Evolutionary conservation across 441 rosid species (phyloP).

Genomic region (Gossypium trilobum): DNA sequence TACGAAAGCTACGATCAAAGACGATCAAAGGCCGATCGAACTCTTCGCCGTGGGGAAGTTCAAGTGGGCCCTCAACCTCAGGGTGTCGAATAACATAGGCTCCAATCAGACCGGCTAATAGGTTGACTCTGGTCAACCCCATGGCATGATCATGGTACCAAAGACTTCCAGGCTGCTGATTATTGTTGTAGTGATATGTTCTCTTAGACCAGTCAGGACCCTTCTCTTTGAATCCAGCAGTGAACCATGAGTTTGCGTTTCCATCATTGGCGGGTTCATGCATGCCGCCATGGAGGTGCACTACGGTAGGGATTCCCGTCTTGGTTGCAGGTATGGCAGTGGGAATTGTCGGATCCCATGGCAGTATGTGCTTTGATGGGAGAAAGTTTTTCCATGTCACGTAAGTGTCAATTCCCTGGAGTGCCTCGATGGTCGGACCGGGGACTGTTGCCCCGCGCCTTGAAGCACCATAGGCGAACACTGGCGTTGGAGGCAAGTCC

Average conservation of each 20-base stretch:
- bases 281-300: constrained; percentile 81
- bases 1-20: constrained; percentile 60
- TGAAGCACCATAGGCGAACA: constrained; percentile 71
- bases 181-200: constrained; percentile 47
- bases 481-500: constrained; percentile 69
- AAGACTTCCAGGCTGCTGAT: constrained; percentile 81
- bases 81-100: constrained; percentile 60
- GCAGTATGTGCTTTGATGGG: constrained; percentile 73
- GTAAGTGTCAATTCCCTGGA: constrained; percentile 46
- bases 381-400: constrained; percentile 81
- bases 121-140: constrained; percentile 84
- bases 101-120: constrained; percentile 72
- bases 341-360: constrained; percentile 78
- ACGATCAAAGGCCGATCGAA: constrained; percentile 58
- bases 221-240: constrained; percentile 40
- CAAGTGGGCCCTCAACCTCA: constrained; percentile 41
- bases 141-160: constrained; percentile 97
- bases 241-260: constrained; percentile 67
- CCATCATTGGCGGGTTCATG: constrained; percentile 76
- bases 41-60: constrained; percentile 44
- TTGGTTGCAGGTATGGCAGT: constrained; percentile 38
- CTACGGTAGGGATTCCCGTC: constrained; percentile 77
- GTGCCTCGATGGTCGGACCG: constrained; percentile 88
- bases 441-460: constrained; percentile 54
- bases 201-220: constrained; percentile 71